Conservation (phyloP, 148 eudicot genomes). For the Amaranthus hypochondriacus region DNA sequence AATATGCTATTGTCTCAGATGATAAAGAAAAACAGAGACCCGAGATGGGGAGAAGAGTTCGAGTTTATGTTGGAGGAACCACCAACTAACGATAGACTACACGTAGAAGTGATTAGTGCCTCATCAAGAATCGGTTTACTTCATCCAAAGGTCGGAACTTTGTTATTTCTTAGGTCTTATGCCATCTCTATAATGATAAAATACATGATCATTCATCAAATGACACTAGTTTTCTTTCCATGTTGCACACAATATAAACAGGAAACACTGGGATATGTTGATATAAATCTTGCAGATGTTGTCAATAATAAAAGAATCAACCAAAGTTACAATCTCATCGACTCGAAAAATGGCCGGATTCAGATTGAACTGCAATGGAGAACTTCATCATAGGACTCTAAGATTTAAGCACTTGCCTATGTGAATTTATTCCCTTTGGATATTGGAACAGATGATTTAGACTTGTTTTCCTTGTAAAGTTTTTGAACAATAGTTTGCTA, state of each 20-base stretch:
- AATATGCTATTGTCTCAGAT: conserved; percentile 25
- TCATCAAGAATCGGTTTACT: conserved; percentile 48
- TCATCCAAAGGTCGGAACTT: conserved; percentile 52
- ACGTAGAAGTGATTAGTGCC: conserved; percentile 50
- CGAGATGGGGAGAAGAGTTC: conserved; percentile 64
- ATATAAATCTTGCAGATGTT: conserved; percentile 57
- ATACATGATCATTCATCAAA: neutral
- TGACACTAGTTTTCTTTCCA: neutral
- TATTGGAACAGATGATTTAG: conserved; percentile 7
- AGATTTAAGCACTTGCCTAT: neutral
- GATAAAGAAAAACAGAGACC: conserved; percentile 65
- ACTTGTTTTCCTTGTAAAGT: conserved; percentile 5
- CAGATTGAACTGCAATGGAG: conserved; percentile 75
- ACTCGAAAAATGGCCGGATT: conserved; percentile 64
- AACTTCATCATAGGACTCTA: conserved; percentile 28
- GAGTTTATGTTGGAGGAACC: conserved; percentile 59
- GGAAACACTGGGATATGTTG: conserved; percentile 71
- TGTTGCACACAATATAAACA: conserved; percentile 19
- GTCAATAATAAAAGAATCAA: conserved; percentile 65
- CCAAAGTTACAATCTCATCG: conserved; percentile 59
- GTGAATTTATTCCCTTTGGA: neutral
- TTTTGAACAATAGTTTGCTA: neutral
- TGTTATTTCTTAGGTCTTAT: neutral
- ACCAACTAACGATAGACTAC: conserved; percentile 51
- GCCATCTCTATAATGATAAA: neutral